Base-by-base conservation (phyloP, 306 rosid species). In the Luffa acutangula region DNA sequence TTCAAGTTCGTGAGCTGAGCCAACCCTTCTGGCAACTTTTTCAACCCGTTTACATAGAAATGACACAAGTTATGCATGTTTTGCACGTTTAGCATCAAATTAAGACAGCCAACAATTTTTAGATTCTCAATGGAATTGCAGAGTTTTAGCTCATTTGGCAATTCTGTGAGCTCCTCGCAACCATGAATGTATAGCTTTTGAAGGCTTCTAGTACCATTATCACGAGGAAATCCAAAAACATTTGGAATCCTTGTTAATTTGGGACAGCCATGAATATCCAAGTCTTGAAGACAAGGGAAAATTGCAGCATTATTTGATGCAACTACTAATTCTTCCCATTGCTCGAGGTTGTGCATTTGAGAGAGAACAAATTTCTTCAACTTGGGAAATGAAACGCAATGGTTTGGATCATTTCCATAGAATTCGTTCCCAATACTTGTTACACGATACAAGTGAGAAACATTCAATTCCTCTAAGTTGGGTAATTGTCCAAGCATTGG, bases 401-500 rank as follows among this genome's bases (percentile, higher is more conserved):
- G 70, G 70, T 5, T 5, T 3, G 64, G 4, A 7, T 58, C 36
- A 58, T 58, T 36, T 63, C 70, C 70, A 63, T 63, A 33, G 59
- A 53, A 53, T 53, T 53, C 59, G 17, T 17, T 4, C 59, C 59
- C 59, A 4, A 53, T 53, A 53, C 59, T 53, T 17, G 9, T 53
- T 18, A 53, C 31, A 34, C 75, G 3, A 67, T 5, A 0, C 25
- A 67, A 15, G 10, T 3, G 7, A 3, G 20, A 49, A 74, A 74
- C 33, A 6, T 36, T 31, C 1, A 67, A 51, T 18, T 37, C 45
- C 51, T 67, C 49, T 20, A 67, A 13, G 2, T 6, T 15, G 1
- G 20, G 31, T 15, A 67, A 45, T 67, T 67, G 75, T 4, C 75
- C 75, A 21, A 67, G 75, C 45, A 49, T 74, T 74, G 78, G 78